Evolutionary conservation across 2,329 filamentous ascomycete species (phyloP), one percentile per base, ranked within the genome.

Genomic region (Botrytis pseudocinerea): DNA sequence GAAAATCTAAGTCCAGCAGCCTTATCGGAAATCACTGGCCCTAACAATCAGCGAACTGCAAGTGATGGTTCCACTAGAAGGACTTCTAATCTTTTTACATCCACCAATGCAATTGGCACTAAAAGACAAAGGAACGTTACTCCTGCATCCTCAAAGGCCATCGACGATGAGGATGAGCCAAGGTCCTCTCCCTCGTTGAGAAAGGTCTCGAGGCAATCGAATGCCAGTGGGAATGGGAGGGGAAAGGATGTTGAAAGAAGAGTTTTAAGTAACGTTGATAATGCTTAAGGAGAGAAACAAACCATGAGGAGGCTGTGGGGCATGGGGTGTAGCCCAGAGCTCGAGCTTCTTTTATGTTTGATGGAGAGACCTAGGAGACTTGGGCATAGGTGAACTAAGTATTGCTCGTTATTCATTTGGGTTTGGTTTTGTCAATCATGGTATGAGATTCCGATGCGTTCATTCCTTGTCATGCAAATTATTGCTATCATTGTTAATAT

Each of bases 41-140:
- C 32, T 59, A 38, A 72, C 42, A 59, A 48, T 18, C 63, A 72
- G 5, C 54, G 28, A 48, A 44, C 22, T 46, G 32, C 69, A 46
- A 70, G 60, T 48, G 65, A 38, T 69, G 35, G 51, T 32, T 57
- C 65, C 25, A 57, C 73, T 63, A 74, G 75, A 28, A 79, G 77
- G 73, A 60, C 74, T 48, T 72, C 76, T 20, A 73, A 77, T 69
- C 73, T 74, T 35, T 76, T 77, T 51, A 64, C 68, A 38, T 75
- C 73, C 20, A 77, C 74, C 20, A 77, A 72, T 69, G 76, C 71
- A 44, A 75, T 71, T 61, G 76, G 76, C 32, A 77, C 75, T 32
- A 89, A 87, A 77, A 83, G 87, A 48, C 79, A 80, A 72, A 83
- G 85, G 20, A 82, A 84, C 69, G 85, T 85, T 66, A 87, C 85